Conservation (phyloP, 768 basidiomycete genomes). For the Coprinopsis strossmayeri region DNA sequence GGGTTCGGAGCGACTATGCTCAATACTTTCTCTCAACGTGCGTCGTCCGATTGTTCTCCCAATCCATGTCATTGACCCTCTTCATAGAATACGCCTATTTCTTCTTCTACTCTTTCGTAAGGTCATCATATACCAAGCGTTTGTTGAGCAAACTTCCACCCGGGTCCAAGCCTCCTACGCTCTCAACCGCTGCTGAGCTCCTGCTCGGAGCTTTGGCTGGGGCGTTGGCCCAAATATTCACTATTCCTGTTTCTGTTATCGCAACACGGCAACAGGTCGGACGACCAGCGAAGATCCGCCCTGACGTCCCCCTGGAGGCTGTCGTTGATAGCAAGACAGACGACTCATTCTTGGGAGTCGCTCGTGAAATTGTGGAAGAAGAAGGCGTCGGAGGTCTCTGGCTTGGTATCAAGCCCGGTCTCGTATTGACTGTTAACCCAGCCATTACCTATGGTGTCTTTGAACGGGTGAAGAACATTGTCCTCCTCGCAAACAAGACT, state of each 20-base stretch:
- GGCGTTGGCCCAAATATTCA: conserved; percentile 94
- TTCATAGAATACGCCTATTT: conserved; percentile 97
- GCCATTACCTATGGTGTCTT: conserved; percentile 96
- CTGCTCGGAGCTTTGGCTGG: conserved; percentile 88
- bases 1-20: conserved; percentile 97
- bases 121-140: conserved; percentile 74
- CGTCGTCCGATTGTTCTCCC: conserved; percentile 26
- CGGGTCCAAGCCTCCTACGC: conserved; percentile 51
- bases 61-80: too few species aligned
- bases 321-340: conserved; percentile 28
- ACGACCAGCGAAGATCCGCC: conserved; percentile 22
- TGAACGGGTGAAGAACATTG: conserved; percentile 78
- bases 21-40: conserved; percentile 97
- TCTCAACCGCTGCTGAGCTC: conserved; percentile 78
- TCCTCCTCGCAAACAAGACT: conserved; percentile 49
- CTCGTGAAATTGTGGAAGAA: conserved; percentile 80
- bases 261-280: conserved; percentile 96
- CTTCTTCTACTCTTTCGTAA: conserved; percentile 95
- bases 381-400: conserved; percentile 86
- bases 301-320: conserved; percentile 8
- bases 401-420: conserved; percentile 86
- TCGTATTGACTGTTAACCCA: conserved; percentile 96
- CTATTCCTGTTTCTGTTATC: conserved; percentile 95
- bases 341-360: conserved; percentile 76
- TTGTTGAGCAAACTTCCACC: conserved; percentile 51